Evolutionary conservation across 2,329 filamentous ascomycete genomes (phyloP), one percentile per base, ranked within the genome.

Genomic region (Apiospora malaysiana): DNA sequence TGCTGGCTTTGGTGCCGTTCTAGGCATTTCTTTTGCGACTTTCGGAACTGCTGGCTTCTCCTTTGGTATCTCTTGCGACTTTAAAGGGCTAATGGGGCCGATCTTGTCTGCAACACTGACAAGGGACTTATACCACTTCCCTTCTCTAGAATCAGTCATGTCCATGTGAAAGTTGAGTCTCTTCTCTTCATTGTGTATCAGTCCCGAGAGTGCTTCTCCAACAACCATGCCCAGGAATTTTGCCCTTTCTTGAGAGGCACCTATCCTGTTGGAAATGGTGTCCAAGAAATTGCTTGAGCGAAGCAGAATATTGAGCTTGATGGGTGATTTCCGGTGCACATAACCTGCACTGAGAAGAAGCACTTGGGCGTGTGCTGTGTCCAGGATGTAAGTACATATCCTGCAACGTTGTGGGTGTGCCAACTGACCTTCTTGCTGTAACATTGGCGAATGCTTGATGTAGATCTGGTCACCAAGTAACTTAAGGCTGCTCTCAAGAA

Each of bases 151-250:
- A 63, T 91, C 87, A 78, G 91, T 91, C 71, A 97, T 94, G 25
- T 96, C 92, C 77, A 95, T 88, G 47, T 95, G 91, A 77, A 99
- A 98, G 72, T 93, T 90, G 78, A 99, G 90, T 70, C 86, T 90
- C 71, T 91, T 92, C 10, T 92, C 92, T 37, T 87, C 87, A 75
- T 93, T 92, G 70, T 92, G 88, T 4, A 88, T 83, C 1, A 97
- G 80, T 1, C 83, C 79, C 0, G 90, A 92, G 0, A 92, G 81
- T 0, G 91, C 89, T 74, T 94, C 94, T 5, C 94, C 96, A 43
- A 97, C 90, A 2, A 93, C 86, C 90, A 99, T 97, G 0, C 96
- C 96, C 0, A 99, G 85, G 75, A 97, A 93, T 23, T 94, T 89
- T 21, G 93, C 91, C 74, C 91, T 88, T 8, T 85, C 85, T 51